Base-by-base conservation (phyloP, 495 filamentous ascomycete species). In the Penicillium silybi region DNA sequence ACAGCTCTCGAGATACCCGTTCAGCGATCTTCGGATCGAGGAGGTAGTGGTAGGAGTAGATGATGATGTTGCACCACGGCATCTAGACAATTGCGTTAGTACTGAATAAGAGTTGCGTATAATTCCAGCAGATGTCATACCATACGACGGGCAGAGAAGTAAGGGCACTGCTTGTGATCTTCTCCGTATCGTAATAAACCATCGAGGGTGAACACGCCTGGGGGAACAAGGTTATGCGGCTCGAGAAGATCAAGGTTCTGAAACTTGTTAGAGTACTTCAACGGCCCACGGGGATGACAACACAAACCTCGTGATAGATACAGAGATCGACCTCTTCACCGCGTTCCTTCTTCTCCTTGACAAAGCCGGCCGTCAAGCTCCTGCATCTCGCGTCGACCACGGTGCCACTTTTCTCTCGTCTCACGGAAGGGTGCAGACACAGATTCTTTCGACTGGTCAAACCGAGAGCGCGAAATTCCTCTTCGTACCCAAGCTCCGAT, bases 11-110 rank as follows among this genome's bases (percentile, higher is more conserved):
- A 1, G 95, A 97, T 3, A 99, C 93, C 44, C 93, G 79, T 65
- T 99, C 93, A 19, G 93, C 92, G 59, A 99, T 99, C 71, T 99
- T 97, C 8, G 93, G 93, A 63, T 99, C 93, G 2, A 99, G 79
- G 4, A 99, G 83, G 62, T 98, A 99, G 70, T 99, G 93, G 63
- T 97, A 99, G 8, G 93, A 97, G 67, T 97, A 99, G 49, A 99
- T 97, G 61, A 99, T 96, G 62, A 99, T 89, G 70, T 99, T 96
- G 78, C 92, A 97, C 65, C 87, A 96, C 45, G 90, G 84, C 92
- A 99, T 97, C 88, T 92, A 56, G 19, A 37, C 39, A 8, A 23
- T 18, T 23, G 49, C 34, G 43, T 63, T 41, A 62, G 58, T 17
- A 25, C 39, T 32, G 38, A n/a, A 34, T 35, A 11, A 40, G 20